Evolutionary conservation across 148 eudicot genomes (phyloP), one percentile per base, ranked within the genome.

Genomic region (Rhododendron kiyosumense): DNA sequence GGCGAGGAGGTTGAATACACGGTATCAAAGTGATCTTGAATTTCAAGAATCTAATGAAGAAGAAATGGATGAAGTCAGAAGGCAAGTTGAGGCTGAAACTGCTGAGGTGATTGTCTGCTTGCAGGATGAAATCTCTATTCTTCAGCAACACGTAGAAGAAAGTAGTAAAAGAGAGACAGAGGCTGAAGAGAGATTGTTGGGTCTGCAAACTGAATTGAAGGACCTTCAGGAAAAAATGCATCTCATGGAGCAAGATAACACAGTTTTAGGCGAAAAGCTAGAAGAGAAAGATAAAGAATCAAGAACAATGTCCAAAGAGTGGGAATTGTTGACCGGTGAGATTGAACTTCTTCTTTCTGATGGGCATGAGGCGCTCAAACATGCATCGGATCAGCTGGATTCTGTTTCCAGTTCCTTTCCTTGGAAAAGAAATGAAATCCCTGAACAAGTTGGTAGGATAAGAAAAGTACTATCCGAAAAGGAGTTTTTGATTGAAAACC

Each of bases 31-130:
- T 85, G 98, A 95, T 85, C 91, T 86, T 85, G 92, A 91, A 57
- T 89, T 73, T 84, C 93, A 93, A 86, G 91, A 76, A 81, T 86
- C 95, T 43, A 89, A 91, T 86, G 94, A 97, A 89, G 94, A 93
- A 85, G 98, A 95, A 88, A 94, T 93, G 95, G 98, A 97, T 77
- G 95, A 92, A 91, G 86, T 91, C 49, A 94, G 98, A 28, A 88
- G 88, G 85, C 99, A 97, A 88, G 99, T 91, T 78, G 99, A 97
- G 89, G 98, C 93, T 65, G 98, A 95, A 92, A 97, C 99, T 84
- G 99, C 98, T 79, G 95, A 94, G 86, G 99, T 95, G 84, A 97
- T 97, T 78, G 93, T 97, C 79, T 93, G 93, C 93, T 86, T 97
- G 93, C 98, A 97, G 88, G 99, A 94, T 88, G 98, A 97, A 87